Evolutionary conservation across 2,329 filamentous ascomycete genomes (phyloP), one percentile per base, ranked within the genome.

Genomic region (Alternaria tenuissima): DNA sequence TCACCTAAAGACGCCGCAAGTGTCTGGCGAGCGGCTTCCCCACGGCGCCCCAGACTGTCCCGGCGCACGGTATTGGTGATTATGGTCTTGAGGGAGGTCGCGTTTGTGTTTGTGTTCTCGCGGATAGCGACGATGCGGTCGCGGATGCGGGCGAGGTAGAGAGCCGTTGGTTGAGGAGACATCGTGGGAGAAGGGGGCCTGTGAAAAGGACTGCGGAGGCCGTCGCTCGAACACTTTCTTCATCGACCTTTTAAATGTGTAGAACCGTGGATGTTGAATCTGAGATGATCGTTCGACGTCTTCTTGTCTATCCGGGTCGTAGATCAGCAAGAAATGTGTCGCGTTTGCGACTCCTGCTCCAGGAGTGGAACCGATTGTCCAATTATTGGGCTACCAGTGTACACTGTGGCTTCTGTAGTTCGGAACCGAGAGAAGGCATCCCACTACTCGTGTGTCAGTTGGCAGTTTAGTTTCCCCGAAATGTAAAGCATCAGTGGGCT

Each of bases 71-170:
- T 26, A n/a, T 32, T 28, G 11, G 46, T 18, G 12, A 60, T 16
- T 12, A 1, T 48, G 7, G 36, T 20, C 9, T 41, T 57, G 34
- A 60, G 6, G 2, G n/a, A 46, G 2, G 7, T n/a, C 18, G 43
- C 32, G 3, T 20, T 39, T 7, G 30, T 30, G 2, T 20, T 39
- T 3, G 43, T 36, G 20, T 52, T 52, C 5, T 42, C 20, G 16
- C 47, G 46, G 42, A 61, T 49, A 2, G 42, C 36, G 6, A 18
- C 54, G 26, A 61, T 44, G 34, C 54, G 54, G n/a, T 61, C 28
- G n/a, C 42, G 28, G 12, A 61, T 24, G 11, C 32, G 24, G 8
- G 20, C 7, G 34, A 57, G n/a, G 20, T 49, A 41, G 4, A 12
- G 2, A 4, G 47, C 4, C 3, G 34, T 36, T 34, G 52, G 54